Evolutionary conservation across 371 early-diverging fungal species (phyloP), one percentile per base, ranked within the genome.

Genomic region (Syncephalastrum monosporum): DNA sequence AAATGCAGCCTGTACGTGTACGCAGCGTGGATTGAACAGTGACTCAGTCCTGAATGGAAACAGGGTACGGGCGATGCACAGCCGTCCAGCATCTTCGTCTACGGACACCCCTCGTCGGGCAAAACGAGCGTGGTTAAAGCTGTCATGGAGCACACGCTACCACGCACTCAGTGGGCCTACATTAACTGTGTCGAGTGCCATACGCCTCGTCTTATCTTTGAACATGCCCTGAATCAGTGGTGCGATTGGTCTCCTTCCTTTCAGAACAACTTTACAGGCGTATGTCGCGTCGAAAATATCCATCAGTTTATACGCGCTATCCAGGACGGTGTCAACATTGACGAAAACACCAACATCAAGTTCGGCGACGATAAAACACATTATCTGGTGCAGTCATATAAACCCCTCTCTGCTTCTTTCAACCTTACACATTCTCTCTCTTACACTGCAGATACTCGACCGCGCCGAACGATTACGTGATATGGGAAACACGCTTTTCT

Each of bases 391-490:
- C 10, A 17, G 55, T 17, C 14, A 16, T 5, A 23, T 14, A 44
- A 24, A 12, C 24, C 6, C 2, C 3, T n/a, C 41, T 27, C 3
- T 33, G 17, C 5, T 25, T 17, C 44, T 21, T 4, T 44, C 27
- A 13, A 42, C 13, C 8, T 41, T 4, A 27, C 15, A 6, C 15
- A 6, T 27, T 44, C 5, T 50, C 25, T 19, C n/a, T 27, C 3
- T 50, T 0, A 42, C 4, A n/a, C 5, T 6, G 10, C 25, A 84
- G 83, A 75, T 92, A 0, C 69, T 94, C 8, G 96, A 96, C 64
- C 79, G 88, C 33, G 93, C 92, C 0, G 94, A 96, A 58, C 61
- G 88, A 19, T 69, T 96, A 38, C 82, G 93, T 21, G 88, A 88
- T 50, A 82, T 88, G 50, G 77, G 84, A 5, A 69, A 87, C 4